Base-by-base conservation (phyloP, 139 green algal genomes). In the Raphidocelis subcapitata region DNA sequence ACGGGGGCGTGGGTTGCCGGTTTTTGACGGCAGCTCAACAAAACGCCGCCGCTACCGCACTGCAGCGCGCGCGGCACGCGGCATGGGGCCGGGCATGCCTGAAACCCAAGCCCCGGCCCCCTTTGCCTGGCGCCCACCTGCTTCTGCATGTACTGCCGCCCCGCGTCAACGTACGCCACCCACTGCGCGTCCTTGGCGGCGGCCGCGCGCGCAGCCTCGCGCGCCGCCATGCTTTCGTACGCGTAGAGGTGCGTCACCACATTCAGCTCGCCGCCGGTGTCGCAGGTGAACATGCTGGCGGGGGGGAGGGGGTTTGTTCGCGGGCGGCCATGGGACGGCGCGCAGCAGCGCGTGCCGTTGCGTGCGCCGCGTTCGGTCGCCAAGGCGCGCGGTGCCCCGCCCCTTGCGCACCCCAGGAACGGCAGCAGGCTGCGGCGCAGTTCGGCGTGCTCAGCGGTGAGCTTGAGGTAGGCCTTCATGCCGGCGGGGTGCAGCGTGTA, bases 181-280 rank as follows among this genome's bases (percentile, higher is more conserved):
- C 82, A 87, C 18, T 72, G 59, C 28, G 57, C 21, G 70, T 87
- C 49, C 21, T 18, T 24, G 0, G 44, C 67, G 33, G 79, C 82
- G 18, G 35, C 31, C 24, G 44, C 54, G 1, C 82, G 67, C 5
- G 80, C 41, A 21, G 36, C 56, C 52, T 88, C 82, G 0, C 82
- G 68, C 61, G 83, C 61, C n/a, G 82, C 82, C 51, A 84, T 35
- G 29, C 61, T 51, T 46, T 84, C 79, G 75, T 89, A 89, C 28
- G 66, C 20, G 59, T 86, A 87, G 29, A 87, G 67, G 62, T 89
- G 84, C 2, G 81, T 84, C n/a, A 87, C 62, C 36, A 74, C 80
- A 68, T 87, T 80, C 10, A 90, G 71, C 23, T 71, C 72, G 28
- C 67, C 72, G 15, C 84, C 84, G 29, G 82, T 61, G 57, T 90